Evolutionary conservation across 192 early-diverging fungal species (phyloP), one percentile per base, ranked within the genome.

Genomic region (Backusella australiensis): DNA sequence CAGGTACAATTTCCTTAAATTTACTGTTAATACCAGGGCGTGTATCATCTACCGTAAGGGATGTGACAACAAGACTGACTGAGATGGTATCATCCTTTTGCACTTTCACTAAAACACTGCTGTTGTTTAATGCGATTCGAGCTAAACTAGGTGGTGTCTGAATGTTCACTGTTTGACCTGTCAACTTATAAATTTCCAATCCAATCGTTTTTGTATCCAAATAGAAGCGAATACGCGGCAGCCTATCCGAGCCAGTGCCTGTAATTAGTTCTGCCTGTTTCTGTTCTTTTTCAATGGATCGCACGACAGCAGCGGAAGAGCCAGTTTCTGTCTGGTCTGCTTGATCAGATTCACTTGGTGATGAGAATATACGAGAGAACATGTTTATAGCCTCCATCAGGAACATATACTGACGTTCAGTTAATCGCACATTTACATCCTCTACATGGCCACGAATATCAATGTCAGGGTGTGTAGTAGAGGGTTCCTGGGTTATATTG

Each of bases 1-100:
- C 85, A 11, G 90, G 91, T 75, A 98, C 92, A 23, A 98, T 92
- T 70, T 97, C 93, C 41, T 90, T 89, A 82, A 96, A 98, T 53
- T 93, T 85, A 75, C 91, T 96, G 36, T 89, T 85, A 0, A 90
- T 89, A 8, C 90, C 88, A 19, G 89, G 89, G 17, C 97, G 80
- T 2, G 94, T 95, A 76, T 99, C 97, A 70, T 87, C 89, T 14
- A 96, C 89, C 6, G 91, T 89, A 5, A 96, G 85, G 3, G 93
- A 90, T 36, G 86, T 75, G 34, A 96, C 86, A 6, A 87, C 85
- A 53, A 94, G 39, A 77, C 95, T 93, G 0, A 90, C 85, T 36
- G 94, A 88, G 80, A 91, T 92, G 7, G 89, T 83, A 6, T 84
- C 85, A 71, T 93, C 88, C 35, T 83, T 86, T 41, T 85, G 77